Percentiles rank a stretch among this genome's conserved stretches.
phyloP scores from a whole-genome alignment of 768 basidiomycete genomes.

The Dioszegia aurantiaca region DNA sequence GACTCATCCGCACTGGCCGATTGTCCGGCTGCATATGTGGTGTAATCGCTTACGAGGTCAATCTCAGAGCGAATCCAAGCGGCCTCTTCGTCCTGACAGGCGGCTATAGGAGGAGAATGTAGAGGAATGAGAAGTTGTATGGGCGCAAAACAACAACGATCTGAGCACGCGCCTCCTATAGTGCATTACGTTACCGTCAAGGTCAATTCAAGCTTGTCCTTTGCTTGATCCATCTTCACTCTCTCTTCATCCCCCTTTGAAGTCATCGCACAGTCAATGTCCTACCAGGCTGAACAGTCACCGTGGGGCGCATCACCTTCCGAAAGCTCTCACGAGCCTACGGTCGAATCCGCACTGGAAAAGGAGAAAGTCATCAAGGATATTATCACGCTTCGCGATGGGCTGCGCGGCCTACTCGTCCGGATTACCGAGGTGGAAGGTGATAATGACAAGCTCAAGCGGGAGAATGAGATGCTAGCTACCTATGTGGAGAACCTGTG shows the following conservation, averaged over 20 bases:
- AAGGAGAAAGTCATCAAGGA: constrained; percentile 46
- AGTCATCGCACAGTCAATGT: no score
- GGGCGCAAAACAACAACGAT: background rate
- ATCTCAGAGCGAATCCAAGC: no score
- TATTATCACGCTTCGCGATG: constrained; percentile 35
- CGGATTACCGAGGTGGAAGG: constrained; percentile 39
- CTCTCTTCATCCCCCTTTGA: no score
- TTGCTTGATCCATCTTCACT: background rate
- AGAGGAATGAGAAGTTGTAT: background rate
- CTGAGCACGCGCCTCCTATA: no score
- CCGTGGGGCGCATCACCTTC: constrained; percentile 20
- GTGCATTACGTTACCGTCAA: background rate
- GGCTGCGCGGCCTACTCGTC: constrained; percentile 37
- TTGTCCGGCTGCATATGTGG: no score
- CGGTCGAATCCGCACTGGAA: constrained; percentile 38
- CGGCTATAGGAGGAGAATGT: no score
- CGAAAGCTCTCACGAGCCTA: constrained; percentile 19
- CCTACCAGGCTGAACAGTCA: constrained; percentile 12
- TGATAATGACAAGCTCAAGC: constrained; percentile 41
- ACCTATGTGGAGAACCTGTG: constrained; percentile 50
- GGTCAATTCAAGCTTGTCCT: no score
- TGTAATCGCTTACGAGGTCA: no score
- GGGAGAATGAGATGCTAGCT: constrained; percentile 47
- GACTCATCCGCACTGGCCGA: background rate
- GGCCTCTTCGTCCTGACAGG: no score